Evolutionary conservation across 345 rosid species (phyloP).

Genomic region (Sonneratia alba): DNA sequence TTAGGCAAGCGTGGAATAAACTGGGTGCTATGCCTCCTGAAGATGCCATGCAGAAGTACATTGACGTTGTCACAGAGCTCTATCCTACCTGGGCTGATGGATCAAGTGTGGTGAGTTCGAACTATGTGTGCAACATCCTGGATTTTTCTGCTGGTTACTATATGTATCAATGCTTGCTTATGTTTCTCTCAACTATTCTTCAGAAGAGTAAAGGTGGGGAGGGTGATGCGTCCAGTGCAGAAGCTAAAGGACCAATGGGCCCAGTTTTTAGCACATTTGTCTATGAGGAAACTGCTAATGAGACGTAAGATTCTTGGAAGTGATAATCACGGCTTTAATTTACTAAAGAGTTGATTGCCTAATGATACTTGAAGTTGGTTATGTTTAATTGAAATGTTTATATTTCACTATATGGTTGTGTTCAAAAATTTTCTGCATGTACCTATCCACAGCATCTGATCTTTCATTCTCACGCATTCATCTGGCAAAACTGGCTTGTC

Average conservation of each 20-base stretch:
- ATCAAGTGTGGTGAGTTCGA: slow-evolving; percentile 42
- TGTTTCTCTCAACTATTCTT: slow-evolving; percentile 10
- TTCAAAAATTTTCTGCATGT: neutral
- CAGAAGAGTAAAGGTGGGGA: slow-evolving; percentile 42
- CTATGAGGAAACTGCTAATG: slow-evolving; percentile 70
- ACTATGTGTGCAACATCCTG: slow-evolving; percentile 8
- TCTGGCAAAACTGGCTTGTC: neutral
- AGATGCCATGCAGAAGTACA: slow-evolving; percentile 88
- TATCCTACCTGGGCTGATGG: slow-evolving; percentile 82
- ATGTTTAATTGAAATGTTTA: neutral
- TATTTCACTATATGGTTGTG: neutral
- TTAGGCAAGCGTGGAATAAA: slow-evolving; percentile 96
- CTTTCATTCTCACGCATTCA: neutral
- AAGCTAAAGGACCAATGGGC: slow-evolving; percentile 68
- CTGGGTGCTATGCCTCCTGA: slow-evolving; percentile 97
- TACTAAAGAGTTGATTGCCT: neutral
- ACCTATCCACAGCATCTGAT: neutral
- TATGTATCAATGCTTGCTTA: slow-evolving; percentile 5
- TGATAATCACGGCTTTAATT: neutral
- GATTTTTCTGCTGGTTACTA: slow-evolving; percentile 7
- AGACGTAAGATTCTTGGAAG: slow-evolving; percentile 55
- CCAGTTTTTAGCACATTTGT: slow-evolving; percentile 86
- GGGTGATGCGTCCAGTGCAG: slow-evolving; percentile 20
- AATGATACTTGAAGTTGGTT: neutral
- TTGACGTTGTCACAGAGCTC: slow-evolving; percentile 71